phyloP scores from a whole-genome alignment of 768 basidiomycete species.

The Boletus tomentosulus region DNA sequence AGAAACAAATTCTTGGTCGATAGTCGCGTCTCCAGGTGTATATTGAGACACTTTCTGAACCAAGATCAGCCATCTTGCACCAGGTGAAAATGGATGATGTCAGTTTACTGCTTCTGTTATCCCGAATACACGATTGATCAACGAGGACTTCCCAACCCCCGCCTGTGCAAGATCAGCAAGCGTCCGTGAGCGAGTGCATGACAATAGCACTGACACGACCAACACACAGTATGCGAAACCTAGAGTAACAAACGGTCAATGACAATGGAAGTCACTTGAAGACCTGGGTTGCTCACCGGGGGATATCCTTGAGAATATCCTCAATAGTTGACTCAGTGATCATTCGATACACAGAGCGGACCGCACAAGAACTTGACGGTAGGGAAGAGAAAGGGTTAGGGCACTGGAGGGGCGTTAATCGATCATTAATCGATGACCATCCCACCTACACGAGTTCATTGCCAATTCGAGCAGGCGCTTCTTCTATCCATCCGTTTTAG shows the following conservation, averaged over 20 bases:
- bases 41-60: neutral
- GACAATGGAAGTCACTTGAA: neutral
- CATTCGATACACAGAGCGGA: neutral
- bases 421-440: neutral
- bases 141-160: neutral
- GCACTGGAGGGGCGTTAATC: neutral
- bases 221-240: neutral
- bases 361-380: neutral
- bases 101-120: neutral
- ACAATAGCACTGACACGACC: neutral
- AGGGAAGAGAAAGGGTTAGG: neutral
- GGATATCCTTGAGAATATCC: neutral
- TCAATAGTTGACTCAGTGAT: neutral
- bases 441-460: neutral
- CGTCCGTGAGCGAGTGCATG: neutral
- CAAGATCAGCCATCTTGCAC: neutral
- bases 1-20: slow-evolving; percentile 6
- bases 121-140: neutral
- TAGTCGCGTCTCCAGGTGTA: slow-evolving; percentile 1
- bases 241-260: neutral
- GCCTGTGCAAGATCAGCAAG: neutral
- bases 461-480: neutral
- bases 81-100: neutral
- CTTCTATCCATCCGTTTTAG: neutral
- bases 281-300: neutral